These are phyloP conservation scores for Leptomonas pyrrhocoris DNA, from an alignment of 208 protist genomes.

Conservation along the genomic window DNA sequence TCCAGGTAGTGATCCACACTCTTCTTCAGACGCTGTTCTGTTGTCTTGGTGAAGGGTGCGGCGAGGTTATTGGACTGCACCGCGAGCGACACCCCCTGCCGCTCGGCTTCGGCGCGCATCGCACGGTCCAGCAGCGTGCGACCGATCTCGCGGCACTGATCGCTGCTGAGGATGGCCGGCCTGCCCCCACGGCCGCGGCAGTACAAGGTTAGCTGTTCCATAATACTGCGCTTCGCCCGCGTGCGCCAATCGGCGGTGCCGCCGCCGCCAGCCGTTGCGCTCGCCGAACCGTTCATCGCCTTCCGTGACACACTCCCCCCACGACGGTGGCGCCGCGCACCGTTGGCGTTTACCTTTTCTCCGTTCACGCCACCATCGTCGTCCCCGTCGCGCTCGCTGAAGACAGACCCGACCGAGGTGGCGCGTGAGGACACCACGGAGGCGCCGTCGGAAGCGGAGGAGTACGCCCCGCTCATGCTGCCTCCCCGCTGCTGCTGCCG, in stretches of 20 bases:
- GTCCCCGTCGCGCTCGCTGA: constrained; percentile 29
- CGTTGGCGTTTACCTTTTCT: not conserved
- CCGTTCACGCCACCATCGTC: constrained; percentile 24
- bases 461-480: constrained; percentile 11
- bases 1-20: constrained; percentile 82
- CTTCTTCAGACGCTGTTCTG: constrained; percentile 61
- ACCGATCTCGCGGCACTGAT: constrained; percentile 56
- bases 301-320: not conserved
- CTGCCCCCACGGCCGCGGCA: constrained; percentile 49
- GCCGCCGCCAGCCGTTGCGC: not conserved
- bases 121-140: constrained; percentile 76
- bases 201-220: constrained; percentile 81
- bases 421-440: constrained; percentile 30
- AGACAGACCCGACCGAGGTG: constrained; percentile 43
- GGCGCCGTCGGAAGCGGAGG: constrained; percentile 16
- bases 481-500: constrained; percentile 8
- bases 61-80: constrained; percentile 56
- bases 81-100: constrained; percentile 55
- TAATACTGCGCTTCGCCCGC: constrained; percentile 77
- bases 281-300: not conserved
- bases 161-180: constrained; percentile 59
- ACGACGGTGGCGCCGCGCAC: not conserved
- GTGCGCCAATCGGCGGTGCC: constrained; percentile 56
- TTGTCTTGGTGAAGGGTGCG: constrained; percentile 55
- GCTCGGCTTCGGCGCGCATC: constrained; percentile 61